phyloP scores from a whole-genome alignment of 768 basidiomycete genomes.

The Boletus subparvulus region DNA sequence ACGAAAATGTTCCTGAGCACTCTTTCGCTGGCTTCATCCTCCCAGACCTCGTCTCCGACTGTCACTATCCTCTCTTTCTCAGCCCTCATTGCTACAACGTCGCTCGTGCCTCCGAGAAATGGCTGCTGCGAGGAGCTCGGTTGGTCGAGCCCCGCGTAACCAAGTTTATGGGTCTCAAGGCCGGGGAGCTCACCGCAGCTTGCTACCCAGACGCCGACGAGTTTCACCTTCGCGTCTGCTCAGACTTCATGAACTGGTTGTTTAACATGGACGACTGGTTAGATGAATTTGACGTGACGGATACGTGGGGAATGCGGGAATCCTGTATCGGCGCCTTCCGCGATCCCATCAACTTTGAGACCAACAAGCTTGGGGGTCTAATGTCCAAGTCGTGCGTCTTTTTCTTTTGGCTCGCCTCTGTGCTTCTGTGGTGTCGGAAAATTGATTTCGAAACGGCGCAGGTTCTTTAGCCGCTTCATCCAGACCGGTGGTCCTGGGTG shows the following conservation, averaged over 20 bases:
- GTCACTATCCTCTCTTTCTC: conserved; percentile 37
- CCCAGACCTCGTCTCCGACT: conserved; percentile 43
- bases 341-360: conserved; percentile 29
- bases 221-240: conserved; percentile 60
- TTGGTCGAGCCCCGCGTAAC: conserved; percentile 33
- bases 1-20: conserved; percentile 9
- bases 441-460: conserved; percentile 15
- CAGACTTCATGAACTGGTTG: conserved; percentile 60
- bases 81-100: conserved; percentile 35
- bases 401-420: not conserved
- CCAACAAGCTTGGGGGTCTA: conserved; percentile 28
- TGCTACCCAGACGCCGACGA: conserved; percentile 59
- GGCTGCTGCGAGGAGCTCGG: conserved; percentile 31
- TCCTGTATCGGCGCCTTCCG: conserved; percentile 31
- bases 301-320: conserved; percentile 32
- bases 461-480: conserved; percentile 40
- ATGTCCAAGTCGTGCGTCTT: conserved; percentile 36
- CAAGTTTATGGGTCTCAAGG: conserved; percentile 56
- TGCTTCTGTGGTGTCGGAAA: not conserved
- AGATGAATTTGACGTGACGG: conserved; percentile 37
- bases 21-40: conserved; percentile 32
- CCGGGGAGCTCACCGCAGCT: conserved; percentile 63
- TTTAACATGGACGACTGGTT: conserved; percentile 45
- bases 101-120: conserved; percentile 38
- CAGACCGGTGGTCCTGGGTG: conserved; percentile 40